phyloP scores from a whole-genome alignment of 1,284 basidiomycete species.

The Pholiota adiposa region DNA sequence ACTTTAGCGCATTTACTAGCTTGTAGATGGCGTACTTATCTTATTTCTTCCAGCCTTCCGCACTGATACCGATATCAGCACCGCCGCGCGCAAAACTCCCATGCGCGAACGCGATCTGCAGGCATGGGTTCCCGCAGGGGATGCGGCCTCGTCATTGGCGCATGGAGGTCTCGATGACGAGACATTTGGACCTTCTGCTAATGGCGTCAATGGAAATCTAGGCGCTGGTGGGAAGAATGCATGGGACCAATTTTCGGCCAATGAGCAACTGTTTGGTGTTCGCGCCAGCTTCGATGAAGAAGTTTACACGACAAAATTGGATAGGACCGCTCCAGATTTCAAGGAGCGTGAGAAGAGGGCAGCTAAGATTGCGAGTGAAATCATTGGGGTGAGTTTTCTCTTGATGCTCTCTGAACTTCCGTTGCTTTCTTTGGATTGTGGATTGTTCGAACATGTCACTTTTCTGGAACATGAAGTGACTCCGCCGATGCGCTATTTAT shows the following conservation, averaged over 20 bases:
- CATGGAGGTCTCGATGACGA: conserved; percentile 50
- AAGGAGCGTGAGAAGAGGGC: conserved; percentile 91
- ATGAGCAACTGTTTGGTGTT: conserved; percentile 93
- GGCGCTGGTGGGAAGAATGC: conserved; percentile 38
- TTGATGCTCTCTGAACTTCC: neutral
- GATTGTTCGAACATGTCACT: too few relatives aligned
- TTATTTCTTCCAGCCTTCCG: conserved; percentile 66
- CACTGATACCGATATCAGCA: conserved; percentile 86
- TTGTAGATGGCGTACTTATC: too few relatives aligned
- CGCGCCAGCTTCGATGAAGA: conserved; percentile 94
- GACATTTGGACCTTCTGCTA: conserved; percentile 67
- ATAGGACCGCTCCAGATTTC: conserved; percentile 84
- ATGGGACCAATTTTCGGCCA: conserved; percentile 98
- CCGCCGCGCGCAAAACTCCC: conserved; percentile 42
- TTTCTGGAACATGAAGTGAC: too few relatives aligned
- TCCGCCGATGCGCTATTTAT: too few relatives aligned
- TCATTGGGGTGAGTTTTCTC: conserved; percentile 67
- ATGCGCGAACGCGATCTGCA: conserved; percentile 80
- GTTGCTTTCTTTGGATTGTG: neutral
- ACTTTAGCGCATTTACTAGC: too few relatives aligned
- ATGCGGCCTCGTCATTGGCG: conserved; percentile 25
- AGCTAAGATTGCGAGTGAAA: conserved; percentile 89
- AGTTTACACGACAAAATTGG: conserved; percentile 93
- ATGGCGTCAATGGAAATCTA: conserved; percentile 29
- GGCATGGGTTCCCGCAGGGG: conserved; percentile 67